Base-by-base conservation (phyloP, 495 filamentous ascomycete species). In the Aspergillus asperescens region DNA sequence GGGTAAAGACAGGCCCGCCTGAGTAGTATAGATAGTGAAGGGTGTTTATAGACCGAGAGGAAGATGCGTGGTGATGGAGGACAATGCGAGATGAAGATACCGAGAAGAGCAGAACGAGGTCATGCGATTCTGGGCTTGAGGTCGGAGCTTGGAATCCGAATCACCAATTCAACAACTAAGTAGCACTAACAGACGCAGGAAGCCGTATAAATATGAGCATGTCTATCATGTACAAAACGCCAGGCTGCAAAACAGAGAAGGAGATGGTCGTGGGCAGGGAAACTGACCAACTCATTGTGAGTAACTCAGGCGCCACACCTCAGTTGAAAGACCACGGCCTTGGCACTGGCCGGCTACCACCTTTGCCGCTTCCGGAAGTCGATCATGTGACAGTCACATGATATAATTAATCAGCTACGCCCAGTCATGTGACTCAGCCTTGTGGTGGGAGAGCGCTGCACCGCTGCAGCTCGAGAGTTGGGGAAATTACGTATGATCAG, bases 341-440 rank as follows among this genome's bases (percentile, higher is more conserved):
- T 32, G 42, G 42, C 27, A 32, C 25, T 24, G 2, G 25, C 38
- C 25, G 18, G n/a, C n/a, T n/a, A n/a, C n/a, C n/a, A n/a, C n/a
- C 42, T 37, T 39, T 46, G 40, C 51, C 43, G 41, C 42, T 54
- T 54, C 32, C 23, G 35, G 51, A 27, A 41, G 10, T 9, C 8
- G 1, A 47, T 54, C 51, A 54, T 40, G 51, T 54, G 51, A 49
- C 8, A 18, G n/a, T 49, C 48, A 59, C 52, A 28, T 55, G 52
- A 56, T 16, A 9, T 27, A 5, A 19, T 2, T 12, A n/a, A 5
- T 9, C 9, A 3, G 10, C 18, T 8, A 20, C n/a, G n/a, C n/a
- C n/a, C n/a, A n/a, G n/a, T 48, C 58, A 61, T 44, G 58, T 61
- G 58, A 61, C 29, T 61, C 54, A 61, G 58, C 58, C 58, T 56